Percentiles rank a stretch among this genome's conserved stretches.
Conservation (phyloP, 257 asterid genomes). For the Henckelia pumila region DNA sequence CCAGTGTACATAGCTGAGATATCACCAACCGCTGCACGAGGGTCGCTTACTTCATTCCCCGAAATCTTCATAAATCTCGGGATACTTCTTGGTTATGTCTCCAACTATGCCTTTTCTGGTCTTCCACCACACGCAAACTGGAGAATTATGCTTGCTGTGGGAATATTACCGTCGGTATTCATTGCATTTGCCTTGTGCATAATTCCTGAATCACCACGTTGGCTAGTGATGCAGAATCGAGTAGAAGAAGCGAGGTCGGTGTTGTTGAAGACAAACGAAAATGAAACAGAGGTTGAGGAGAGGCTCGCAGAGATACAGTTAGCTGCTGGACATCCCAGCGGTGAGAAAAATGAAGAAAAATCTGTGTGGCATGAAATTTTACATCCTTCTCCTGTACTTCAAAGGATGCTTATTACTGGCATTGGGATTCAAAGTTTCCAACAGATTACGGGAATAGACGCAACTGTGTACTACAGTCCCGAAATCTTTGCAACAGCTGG, state of each 20-base stretch:
- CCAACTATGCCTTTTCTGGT: conserved; percentile 75
- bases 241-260: conserved; percentile 71
- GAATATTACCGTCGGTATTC: conserved; percentile 71
- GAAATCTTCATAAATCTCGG: conserved; percentile 88
- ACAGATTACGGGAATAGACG: conserved; percentile 88
- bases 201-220: conserved; percentile 89
- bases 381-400: conserved; percentile 67
- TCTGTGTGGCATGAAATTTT: conserved; percentile 77
- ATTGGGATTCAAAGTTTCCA: conserved; percentile 90
- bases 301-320: conserved; percentile 67
- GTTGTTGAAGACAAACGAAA: conserved; percentile 70
- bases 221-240: conserved; percentile 73
- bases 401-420: conserved; percentile 73
- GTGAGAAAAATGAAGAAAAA: conserved; percentile 38
- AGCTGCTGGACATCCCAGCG: conserved; percentile 47
- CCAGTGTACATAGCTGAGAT: conserved; percentile 95
- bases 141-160: conserved; percentile 92
- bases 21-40: conserved; percentile 72
- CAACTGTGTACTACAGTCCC: conserved; percentile 91
- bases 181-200: conserved; percentile 68
- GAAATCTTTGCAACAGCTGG: conserved; percentile 79
- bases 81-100: conserved; percentile 82
- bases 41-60: conserved; percentile 83
- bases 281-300: conserved; percentile 71
- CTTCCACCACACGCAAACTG: conserved; percentile 68